Conservation (phyloP, 805 yeast species). For the Jamesozyma spencerorum region DNA sequence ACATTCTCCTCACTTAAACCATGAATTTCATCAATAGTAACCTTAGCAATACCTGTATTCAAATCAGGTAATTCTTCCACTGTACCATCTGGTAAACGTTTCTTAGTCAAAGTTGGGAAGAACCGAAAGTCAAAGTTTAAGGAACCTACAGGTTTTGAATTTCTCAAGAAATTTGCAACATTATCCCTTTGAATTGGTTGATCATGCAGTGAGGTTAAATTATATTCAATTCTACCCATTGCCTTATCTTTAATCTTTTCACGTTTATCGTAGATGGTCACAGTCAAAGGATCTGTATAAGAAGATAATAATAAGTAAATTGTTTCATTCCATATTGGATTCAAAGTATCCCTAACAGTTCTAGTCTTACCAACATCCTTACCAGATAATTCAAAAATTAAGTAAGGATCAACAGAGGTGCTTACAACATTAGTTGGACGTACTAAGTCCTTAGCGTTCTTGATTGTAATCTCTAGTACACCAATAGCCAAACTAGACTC, state of each 20-base stretch:
- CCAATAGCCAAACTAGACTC: constrained; percentile 87
- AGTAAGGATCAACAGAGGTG: constrained; percentile 84
- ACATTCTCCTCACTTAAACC: constrained; percentile 36
- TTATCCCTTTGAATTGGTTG: constrained; percentile 42
- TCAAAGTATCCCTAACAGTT: constrained; percentile 53
- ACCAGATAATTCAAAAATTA: constrained; percentile 56
- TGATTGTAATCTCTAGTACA: constrained; percentile 60
- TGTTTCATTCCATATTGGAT: constrained; percentile 82
- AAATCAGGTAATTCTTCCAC: constrained; percentile 80
- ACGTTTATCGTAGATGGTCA: constrained; percentile 68
- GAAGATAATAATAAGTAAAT: constrained; percentile 59
- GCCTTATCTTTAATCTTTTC: constrained; percentile 63
- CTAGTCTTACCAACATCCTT: constrained; percentile 58
- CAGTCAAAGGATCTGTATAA: constrained; percentile 71
- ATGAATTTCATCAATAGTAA: constrained; percentile 36
- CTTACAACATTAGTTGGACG: constrained; percentile 59
- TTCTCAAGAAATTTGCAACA: constrained; percentile 56
- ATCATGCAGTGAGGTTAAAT: constrained; percentile 55
- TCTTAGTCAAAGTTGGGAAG: constrained; percentile 61
- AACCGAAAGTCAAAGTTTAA: constrained; percentile 60
- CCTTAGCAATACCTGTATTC: constrained; percentile 81
- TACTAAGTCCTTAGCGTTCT: constrained; percentile 57
- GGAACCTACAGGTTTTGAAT: constrained; percentile 75
- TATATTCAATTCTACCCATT: constrained; percentile 69
- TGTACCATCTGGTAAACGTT: constrained; percentile 67